phyloP scores from a whole-genome alignment of 169 alveolate species.

The Eimeria maxima region DNA sequence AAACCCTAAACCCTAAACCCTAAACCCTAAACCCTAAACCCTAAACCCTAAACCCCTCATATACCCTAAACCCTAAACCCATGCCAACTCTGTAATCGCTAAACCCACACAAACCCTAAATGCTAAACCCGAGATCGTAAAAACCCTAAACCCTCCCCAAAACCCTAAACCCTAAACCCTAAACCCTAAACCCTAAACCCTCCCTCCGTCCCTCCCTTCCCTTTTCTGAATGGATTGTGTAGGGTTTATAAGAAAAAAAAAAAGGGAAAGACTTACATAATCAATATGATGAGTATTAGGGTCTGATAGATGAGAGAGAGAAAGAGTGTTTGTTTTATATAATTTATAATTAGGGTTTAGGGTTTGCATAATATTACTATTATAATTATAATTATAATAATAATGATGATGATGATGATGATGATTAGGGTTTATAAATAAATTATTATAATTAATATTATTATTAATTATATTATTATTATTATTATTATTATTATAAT shows the following conservation, averaged over 20 bases:
- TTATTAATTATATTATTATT: too few relatives aligned
- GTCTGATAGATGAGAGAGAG: background rate
- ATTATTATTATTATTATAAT: too few relatives aligned
- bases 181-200: background rate
- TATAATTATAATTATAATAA: too few relatives aligned
- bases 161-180: background rate
- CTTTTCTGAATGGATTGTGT: too few relatives aligned
- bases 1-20: slow-evolving; percentile 20
- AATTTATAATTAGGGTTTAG: background rate
- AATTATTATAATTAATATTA: too few relatives aligned
- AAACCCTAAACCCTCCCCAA: background rate
- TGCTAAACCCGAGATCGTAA: background rate
- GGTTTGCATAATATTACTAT: background rate
- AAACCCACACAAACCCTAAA: background rate
- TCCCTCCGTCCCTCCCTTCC: too few relatives aligned
- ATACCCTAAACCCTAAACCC: slow-evolving; percentile 9
- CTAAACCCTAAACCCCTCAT: background rate
- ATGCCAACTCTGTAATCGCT: background rate
- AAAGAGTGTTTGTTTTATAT: background rate
- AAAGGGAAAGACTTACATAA: too few relatives aligned
- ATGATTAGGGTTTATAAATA: too few relatives aligned
- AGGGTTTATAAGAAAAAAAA: too few relatives aligned
- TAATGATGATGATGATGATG: too few relatives aligned
- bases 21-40: slow-evolving; percentile 17
- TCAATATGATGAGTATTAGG: too few relatives aligned